These are phyloP conservation scores for Vicia villosa DNA, from an alignment of 306 rosid species.

Conservation along the genomic window DNA sequence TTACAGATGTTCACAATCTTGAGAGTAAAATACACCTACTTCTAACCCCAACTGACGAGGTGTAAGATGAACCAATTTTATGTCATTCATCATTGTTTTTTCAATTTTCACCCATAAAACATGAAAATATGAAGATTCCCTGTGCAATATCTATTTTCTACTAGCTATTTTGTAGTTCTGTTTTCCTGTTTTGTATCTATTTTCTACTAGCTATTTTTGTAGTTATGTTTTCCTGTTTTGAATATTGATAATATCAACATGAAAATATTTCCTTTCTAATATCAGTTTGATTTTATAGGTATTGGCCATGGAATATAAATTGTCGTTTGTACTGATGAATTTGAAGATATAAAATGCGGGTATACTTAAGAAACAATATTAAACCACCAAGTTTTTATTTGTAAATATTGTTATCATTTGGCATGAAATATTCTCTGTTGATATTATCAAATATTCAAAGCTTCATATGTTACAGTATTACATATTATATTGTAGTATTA, in stretches of 20 bases:
- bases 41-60: constrained; percentile 73
- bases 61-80: constrained; percentile 30
- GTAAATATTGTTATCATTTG: constrained; percentile 20
- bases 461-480: too few species aligned
- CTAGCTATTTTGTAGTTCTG: too few species aligned
- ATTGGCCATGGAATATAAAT: constrained; percentile 65
- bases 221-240: neutral
- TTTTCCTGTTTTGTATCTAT: too few species aligned
- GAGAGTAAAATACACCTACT: constrained; percentile 60
- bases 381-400: constrained; percentile 4
- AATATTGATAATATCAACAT: neutral
- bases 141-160: too few species aligned
- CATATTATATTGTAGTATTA: too few species aligned
- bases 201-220: neutral
- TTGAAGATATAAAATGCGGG: constrained; percentile 79
- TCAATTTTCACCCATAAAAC: neutral
- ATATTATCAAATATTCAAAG: constrained; percentile 6
- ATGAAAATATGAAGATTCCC: too few species aligned
- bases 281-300: constrained; percentile 47
- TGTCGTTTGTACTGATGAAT: constrained; percentile 72
- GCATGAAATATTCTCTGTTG: too few species aligned
- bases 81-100: constrained; percentile 1
- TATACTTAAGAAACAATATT: too few species aligned
- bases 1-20: constrained; percentile 63
- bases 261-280: too few species aligned